These are phyloP conservation scores for Suhomyces pyralidae DNA, from an alignment of 805 yeast genomes.

Conservation along the genomic window DNA sequence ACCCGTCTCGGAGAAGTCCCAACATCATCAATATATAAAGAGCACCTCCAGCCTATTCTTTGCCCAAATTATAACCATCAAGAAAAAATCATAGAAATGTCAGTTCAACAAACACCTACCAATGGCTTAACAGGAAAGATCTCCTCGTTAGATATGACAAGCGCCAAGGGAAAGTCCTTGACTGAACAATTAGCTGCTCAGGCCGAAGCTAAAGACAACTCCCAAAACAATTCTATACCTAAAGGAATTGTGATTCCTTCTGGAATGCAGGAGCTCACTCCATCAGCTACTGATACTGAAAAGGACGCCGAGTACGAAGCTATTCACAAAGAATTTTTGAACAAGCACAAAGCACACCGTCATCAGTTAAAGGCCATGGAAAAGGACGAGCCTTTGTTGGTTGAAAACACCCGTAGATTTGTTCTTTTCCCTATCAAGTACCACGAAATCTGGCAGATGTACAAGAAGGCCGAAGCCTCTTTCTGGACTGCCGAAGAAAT, in stretches of 20 bases:
- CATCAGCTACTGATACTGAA: constrained; percentile 20
- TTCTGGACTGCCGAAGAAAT: constrained; percentile 99
- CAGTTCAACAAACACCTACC: constrained; percentile 61
- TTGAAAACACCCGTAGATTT: constrained; percentile 82
- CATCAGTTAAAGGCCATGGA: constrained; percentile 70
- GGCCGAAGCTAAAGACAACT: constrained; percentile 32
- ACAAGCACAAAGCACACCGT: constrained; percentile 66
- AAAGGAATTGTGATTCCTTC: constrained; percentile 14
- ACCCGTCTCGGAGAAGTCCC: constrained; percentile 1
- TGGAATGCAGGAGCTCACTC: constrained; percentile 18
- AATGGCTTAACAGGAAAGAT: constrained; percentile 46
- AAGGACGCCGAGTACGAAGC: constrained; percentile 27
- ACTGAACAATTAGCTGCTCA: constrained; percentile 44
- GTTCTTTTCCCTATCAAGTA: constrained; percentile 95
- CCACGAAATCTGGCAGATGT: constrained; percentile 98
- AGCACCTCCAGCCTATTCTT: background rate
- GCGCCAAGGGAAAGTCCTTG: constrained; percentile 31
- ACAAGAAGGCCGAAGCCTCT: constrained; percentile 98
- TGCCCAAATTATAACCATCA: background rate
- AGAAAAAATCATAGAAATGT: constrained; percentile 26
- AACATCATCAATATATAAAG: background rate
- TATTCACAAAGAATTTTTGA: constrained; percentile 56
- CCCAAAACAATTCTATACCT: constrained; percentile 19
- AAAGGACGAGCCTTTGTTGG: constrained; percentile 83
- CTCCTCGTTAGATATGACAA: constrained; percentile 37